Evolutionary conservation across 257 asterid genomes (phyloP).

Genomic region (Scutellaria baicalensis): DNA sequence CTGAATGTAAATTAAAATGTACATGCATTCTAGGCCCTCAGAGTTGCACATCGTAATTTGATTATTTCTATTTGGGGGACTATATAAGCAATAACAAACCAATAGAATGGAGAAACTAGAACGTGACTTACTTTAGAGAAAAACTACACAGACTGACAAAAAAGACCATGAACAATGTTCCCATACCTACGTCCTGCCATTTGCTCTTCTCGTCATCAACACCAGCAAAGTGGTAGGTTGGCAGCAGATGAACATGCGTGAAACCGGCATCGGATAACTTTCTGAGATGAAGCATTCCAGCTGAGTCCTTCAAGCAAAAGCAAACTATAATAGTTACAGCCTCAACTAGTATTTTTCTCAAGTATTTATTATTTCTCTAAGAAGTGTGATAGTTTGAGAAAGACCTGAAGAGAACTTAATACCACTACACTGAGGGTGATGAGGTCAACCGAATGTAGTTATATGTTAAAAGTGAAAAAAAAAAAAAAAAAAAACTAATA

Average conservation of each 20-base stretch:
- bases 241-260: conserved; percentile 84
- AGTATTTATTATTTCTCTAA: neutral
- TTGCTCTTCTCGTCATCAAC: conserved; percentile 75
- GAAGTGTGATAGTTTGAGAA: too few species aligned
- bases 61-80: neutral
- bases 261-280: conserved; percentile 77
- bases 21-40: neutral
- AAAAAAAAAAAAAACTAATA: too few species aligned
- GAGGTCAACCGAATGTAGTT: neutral
- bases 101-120: neutral
- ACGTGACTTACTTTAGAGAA: neutral
- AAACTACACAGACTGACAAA: neutral
- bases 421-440: neutral
- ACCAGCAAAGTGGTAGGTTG: conserved; percentile 87
- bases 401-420: neutral
- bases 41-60: neutral
- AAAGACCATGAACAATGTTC: neutral
- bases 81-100: neutral
- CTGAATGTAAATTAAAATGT: too few species aligned
- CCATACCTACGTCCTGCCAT: conserved; percentile 71
- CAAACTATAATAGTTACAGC: conserved; percentile 1
- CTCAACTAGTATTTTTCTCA: neutral
- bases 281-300: conserved; percentile 76
- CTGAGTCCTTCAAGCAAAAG: conserved; percentile 64
- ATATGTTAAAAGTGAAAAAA: neutral